These are phyloP conservation scores for Fusarium marasasianum DNA, from an alignment of 2,329 filamentous ascomycete species.

Conservation along the genomic window DNA sequence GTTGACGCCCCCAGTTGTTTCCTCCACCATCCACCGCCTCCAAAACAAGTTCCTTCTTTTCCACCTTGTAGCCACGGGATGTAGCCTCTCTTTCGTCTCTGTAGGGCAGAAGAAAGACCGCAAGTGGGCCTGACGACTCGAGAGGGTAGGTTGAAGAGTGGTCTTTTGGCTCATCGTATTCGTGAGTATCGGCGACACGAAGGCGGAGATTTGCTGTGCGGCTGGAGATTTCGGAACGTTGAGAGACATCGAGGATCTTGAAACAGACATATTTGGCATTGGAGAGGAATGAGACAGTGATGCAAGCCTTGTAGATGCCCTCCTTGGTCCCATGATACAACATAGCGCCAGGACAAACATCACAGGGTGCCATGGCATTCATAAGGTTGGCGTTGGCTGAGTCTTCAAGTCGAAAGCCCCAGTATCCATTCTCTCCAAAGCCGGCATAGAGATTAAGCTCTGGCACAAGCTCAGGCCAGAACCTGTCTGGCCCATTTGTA, in stretches of 20 bases:
- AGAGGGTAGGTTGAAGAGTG: accelerated
- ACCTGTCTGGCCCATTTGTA: neutral
- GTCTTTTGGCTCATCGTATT: accelerated
- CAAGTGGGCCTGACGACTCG: neutral
- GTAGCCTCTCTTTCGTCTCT: neutral
- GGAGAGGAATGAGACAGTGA: neutral
- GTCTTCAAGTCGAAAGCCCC: neutral
- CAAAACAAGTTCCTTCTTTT: neutral
- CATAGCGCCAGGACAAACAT: neutral
- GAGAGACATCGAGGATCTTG: too few species aligned
- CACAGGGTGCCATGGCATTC: neutral
- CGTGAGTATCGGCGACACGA: neutral
- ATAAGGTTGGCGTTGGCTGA: accelerated
- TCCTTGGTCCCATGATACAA: neutral
- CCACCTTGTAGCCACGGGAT: neutral
- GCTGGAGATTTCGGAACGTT: too few species aligned
- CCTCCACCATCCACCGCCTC: neutral
- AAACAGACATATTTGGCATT: neutral
- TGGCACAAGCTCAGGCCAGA: neutral
- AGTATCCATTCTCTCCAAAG: neutral
- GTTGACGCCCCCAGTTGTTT: accelerated
- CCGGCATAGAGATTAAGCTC: neutral
- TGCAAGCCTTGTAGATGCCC: accelerated
- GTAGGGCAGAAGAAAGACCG: neutral
- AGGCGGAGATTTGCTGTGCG: neutral